Evolutionary conservation across 331 rosid species (phyloP).

Genomic region (Quercus lobata): DNA sequence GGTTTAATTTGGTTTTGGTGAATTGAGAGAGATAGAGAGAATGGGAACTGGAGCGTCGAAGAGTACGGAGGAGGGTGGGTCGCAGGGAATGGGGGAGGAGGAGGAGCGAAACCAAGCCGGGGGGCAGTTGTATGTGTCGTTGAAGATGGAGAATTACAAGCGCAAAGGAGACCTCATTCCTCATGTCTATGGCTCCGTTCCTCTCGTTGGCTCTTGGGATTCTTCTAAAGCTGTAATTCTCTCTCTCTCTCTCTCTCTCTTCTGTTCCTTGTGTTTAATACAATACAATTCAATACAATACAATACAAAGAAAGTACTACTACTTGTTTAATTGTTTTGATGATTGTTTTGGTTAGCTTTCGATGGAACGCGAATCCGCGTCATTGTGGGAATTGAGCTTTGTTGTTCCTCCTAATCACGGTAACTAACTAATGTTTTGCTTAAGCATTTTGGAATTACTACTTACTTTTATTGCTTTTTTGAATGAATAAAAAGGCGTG

Average conservation of each 20-base stretch:
- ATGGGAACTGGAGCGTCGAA: conserved; percentile 80
- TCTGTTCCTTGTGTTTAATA: not conserved
- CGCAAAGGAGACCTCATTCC: conserved; percentile 86
- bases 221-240: conserved; percentile 75
- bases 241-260: not conserved
- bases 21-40: not conserved
- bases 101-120: conserved; percentile 62
- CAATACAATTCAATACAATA: no score
- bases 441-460: not conserved
- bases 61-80: conserved; percentile 42
- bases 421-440: conserved; percentile 43
- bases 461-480: not conserved
- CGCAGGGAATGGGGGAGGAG: conserved; percentile 44
- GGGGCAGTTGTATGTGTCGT: conserved; percentile 82
- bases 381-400: conserved; percentile 98
- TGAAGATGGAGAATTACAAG: conserved; percentile 85
- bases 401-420: conserved; percentile 97
- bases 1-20: not conserved
- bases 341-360: conserved; percentile 40
- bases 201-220: conserved; percentile 92
- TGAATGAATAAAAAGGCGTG: not conserved
- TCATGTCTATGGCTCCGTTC: conserved; percentile 88
- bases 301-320: not conserved
- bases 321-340: not conserved
- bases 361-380: conserved; percentile 91